Evolutionary conservation across 495 filamentous ascomycete species (phyloP), one percentile per base, ranked within the genome.

Genomic region (Pseudoneurospora amorphoporcata): DNA sequence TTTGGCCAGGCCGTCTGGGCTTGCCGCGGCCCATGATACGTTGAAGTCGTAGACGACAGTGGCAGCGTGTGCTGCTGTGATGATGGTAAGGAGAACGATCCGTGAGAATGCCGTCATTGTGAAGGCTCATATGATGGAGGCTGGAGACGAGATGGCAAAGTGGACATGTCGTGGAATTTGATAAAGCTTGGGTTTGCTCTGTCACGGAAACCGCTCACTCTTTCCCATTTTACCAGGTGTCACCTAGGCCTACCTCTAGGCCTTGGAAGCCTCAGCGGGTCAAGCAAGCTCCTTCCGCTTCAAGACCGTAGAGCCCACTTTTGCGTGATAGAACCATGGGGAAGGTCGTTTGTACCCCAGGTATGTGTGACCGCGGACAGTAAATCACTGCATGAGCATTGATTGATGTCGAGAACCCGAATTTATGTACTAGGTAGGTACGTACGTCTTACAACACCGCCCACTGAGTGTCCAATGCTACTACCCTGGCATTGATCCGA

Each of bases 41-140:
- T 92, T 91, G 82, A 92, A 96, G 79, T 97, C 85, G 77, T 93
- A 91, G 35, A 85, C 89, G 70, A 93, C 87, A 3, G 88, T 91
- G 42, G 87, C 90, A 41, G 84, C 83, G 41, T 80, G 70, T n/a
- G 76, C 68, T 38, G 68, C 23, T 10, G 71, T 68, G 69, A 39
- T 32, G 32, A 74, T 61, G 70, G 76, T 61, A 68, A 78, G 72
- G n/a, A 69, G 23, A 53, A 73, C 43, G 32, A 65, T 2, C 3
- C 6, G 53, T 37, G 23, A 17, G 9, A 65, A 8, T 17, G 35
- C 37, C 53, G 12, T 65, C 53, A 65, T 65, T 35, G 14, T 53
- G 42, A 9, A 40, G 10, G 8, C 39, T 40, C 39, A 8, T 23
- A 23, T 45, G 42, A 19, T 45, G 42, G 7, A 47, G 43, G 3